A percentile compares a stretch with the other conserved stretches of the same genome.
Conservation (phyloP, 805 yeast genomes). For the Candida sanyiensis region DNA sequence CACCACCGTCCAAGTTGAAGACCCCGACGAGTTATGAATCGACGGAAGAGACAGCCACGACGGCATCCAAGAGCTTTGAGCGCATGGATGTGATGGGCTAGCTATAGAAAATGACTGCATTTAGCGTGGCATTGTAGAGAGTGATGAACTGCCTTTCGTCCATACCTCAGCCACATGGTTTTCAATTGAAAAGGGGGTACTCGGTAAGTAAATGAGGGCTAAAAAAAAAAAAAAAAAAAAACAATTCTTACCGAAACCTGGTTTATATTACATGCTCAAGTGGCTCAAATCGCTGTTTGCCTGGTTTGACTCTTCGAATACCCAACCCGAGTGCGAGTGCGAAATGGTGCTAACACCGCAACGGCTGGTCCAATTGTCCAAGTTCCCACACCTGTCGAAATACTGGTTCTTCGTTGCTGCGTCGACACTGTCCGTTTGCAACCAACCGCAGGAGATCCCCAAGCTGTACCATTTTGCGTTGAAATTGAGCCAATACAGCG, state of each 20-base stretch:
- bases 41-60: conserved; percentile 1
- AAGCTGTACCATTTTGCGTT: conserved; percentile 65
- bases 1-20: conserved; percentile 10
- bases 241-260: too few relatives aligned
- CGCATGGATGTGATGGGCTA: conserved; percentile 14
- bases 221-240: too few relatives aligned
- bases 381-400: conserved; percentile 47
- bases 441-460: conserved; percentile 78
- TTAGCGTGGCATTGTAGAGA: not conserved
- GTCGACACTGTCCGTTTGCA: conserved; percentile 74
- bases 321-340: too few relatives aligned
- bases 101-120: not conserved
- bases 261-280: too few relatives aligned
- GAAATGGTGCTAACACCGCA: conserved; percentile 42
- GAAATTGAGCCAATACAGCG: conserved; percentile 20
- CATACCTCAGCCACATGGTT: too few relatives aligned
- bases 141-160: too few relatives aligned
- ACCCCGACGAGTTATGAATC: conserved; percentile 5
- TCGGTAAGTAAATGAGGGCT: too few relatives aligned
- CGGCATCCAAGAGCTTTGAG: conserved; percentile 6
- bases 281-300: too few relatives aligned
- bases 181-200: too few relatives aligned
- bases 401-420: conserved; percentile 79
- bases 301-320: too few relatives aligned
- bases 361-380: conserved; percentile 45